Conservation (phyloP, 2,329 filamentous ascomycete species). For the Parascedosporium putredinis region DNA sequence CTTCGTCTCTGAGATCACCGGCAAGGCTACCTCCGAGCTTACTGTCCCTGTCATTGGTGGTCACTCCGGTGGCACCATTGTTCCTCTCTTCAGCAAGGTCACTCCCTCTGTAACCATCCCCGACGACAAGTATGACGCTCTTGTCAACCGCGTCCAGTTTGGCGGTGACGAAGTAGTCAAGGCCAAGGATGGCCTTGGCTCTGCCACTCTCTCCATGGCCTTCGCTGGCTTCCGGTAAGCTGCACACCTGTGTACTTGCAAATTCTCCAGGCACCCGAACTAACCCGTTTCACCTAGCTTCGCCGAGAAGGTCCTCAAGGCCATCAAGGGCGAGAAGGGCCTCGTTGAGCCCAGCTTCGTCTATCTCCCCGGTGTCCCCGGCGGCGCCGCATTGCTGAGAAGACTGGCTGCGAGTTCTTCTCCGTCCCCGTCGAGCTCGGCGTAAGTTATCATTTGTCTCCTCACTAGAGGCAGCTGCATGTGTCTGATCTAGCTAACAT, state of each 20-base stretch:
- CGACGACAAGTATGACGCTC: constrained; percentile 76
- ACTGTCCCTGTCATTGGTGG: constrained; percentile 90
- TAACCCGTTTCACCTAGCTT: constrained; percentile 45
- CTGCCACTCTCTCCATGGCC: constrained; percentile 88
- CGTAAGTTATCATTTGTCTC: too few relatives aligned
- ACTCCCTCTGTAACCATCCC: constrained; percentile 72
- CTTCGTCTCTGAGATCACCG: constrained; percentile 78
- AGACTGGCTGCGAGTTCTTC: constrained; percentile 84
- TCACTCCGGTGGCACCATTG: constrained; percentile 96
- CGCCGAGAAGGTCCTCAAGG: constrained; percentile 87
- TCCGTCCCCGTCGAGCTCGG: constrained; percentile 92
- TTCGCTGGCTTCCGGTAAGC: constrained; percentile 84
- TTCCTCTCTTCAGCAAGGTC: constrained; percentile 91
- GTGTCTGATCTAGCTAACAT: too few relatives aligned
- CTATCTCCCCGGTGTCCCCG: constrained; percentile 82
- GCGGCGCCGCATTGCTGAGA: constrained; percentile 78
- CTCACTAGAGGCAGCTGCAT: too few relatives aligned
- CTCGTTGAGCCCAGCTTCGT: constrained; percentile 93
- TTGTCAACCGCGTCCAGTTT: constrained; percentile 94
- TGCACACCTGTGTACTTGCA: too few relatives aligned
- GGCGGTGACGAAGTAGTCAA: constrained; percentile 95
- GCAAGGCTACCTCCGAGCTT: constrained; percentile 70
- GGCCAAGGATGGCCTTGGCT: constrained; percentile 86
- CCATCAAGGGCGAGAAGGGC: constrained; percentile 77
- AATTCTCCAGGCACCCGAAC: too few relatives aligned